Conservation (phyloP, 75 land plant species). For the Larix kaempferi region DNA sequence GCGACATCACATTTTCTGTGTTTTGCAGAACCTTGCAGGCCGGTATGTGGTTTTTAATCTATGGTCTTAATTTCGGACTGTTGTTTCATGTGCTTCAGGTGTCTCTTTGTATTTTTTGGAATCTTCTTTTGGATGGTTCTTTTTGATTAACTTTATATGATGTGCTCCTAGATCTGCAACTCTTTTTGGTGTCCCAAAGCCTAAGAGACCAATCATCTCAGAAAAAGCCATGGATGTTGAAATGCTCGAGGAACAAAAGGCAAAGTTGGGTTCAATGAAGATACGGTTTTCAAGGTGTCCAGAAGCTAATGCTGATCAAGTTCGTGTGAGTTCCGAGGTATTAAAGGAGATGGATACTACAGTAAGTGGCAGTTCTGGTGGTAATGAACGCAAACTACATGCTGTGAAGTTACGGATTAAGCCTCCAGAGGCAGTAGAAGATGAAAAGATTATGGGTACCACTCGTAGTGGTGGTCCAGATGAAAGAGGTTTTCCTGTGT, state of each 20-base stretch:
- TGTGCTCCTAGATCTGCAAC: constrained; percentile 53
- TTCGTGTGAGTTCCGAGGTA: neutral
- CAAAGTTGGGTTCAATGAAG: neutral
- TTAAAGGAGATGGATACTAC: constrained; percentile 18
- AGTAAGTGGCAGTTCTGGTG: constrained; percentile 11
- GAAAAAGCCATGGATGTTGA: neutral
- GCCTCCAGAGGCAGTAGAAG: constrained; percentile 39
- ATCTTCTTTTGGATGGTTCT: no score
- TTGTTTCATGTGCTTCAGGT: neutral
- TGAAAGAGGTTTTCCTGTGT: constrained; percentile 23
- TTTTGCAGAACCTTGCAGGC: constrained; percentile 72
- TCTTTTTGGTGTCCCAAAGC: constrained; percentile 55
- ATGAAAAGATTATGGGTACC: constrained; percentile 19
- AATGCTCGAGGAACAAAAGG: constrained; percentile 8
- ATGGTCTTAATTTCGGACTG: neutral
- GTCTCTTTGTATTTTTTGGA: neutral
- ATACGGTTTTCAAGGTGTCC: constrained; percentile 1
- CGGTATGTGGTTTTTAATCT: constrained; percentile 40
- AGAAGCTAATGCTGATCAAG: constrained; percentile 8
- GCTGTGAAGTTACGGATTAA: constrained; percentile 54
- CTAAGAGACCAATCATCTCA: neutral
- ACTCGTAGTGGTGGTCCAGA: constrained; percentile 19
- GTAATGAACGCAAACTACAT: constrained; percentile 17
- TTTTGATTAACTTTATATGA: no score
- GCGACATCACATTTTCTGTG: constrained; percentile 79